Base-by-base conservation (phyloP, 768 basidiomycete species). In the Myochromella boudieri region DNA sequence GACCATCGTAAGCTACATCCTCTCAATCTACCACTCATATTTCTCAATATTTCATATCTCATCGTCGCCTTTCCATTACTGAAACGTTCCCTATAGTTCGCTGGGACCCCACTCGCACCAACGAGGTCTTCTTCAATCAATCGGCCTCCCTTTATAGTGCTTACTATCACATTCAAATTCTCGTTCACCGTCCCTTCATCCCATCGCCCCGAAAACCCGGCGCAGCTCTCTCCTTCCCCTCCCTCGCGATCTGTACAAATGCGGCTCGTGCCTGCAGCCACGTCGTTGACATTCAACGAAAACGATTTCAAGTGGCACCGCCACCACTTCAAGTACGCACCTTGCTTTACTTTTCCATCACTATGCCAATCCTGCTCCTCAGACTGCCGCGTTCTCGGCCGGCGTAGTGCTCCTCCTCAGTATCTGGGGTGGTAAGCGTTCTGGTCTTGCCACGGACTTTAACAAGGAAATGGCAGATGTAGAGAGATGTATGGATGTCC, bases 211-310 rank as follows among this genome's bases (percentile, higher is more conserved):
- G 67, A 31, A 76, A 70, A 44, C 72, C 73, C 0, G 69, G 73
- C 14, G 43, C 33, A 21, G 52, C 67, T 2, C 54, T 78, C 3
- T 70, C 75, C 1, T 81, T 82, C 58, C 85, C 84, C 5, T 87
- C 84, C 1, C 71, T 88, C 17, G 82, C 86, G 1, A 87, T 87
- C 48, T 91, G 85, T 62, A 80, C 86, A 8, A 78, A 91, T 45
- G 84, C 93, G 0, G 89, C 92, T 0, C 74, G 92, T 11, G 87
- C 87, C 0, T 87, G 82, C 46, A 82, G 79, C 14, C 87, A 88
- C 55, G 75, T 95, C n/a, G 66, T 87, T 17, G 85, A 89, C 53
- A 67, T 77, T 2, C 76, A 78, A 40, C 66, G 74, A 42, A 68
- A 57, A 46, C 64, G 75, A 11, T 64, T 49, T 24, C 43, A 42